A percentile compares a stretch with the other conserved stretches of the same genome.
These are phyloP conservation scores for Phytophthora sp. DNA, from an alignment of 352 stramenopile species.

Conservation along the genomic window DNA sequence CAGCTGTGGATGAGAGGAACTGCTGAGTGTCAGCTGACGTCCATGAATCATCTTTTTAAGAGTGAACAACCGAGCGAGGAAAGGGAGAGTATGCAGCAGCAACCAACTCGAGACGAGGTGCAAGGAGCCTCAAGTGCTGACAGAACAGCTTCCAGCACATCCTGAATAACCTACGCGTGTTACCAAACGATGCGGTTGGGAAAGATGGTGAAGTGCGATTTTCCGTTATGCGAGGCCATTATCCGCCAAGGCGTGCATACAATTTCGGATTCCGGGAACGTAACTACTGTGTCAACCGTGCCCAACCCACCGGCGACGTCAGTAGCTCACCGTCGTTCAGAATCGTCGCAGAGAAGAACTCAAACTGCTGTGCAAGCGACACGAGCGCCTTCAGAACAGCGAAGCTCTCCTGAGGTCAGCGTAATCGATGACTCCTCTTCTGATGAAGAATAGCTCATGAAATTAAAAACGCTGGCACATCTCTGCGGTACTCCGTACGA, in stretches of 20 bases:
- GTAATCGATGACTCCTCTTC: conserved; percentile 33
- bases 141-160: conserved; percentile 42
- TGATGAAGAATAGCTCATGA: too few species aligned
- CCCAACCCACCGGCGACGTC: not conserved
- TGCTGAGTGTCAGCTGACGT: conserved; percentile 68
- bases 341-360: not conserved
- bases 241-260: conserved; percentile 39
- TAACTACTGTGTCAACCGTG: conserved; percentile 17
- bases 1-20: conserved; percentile 85
- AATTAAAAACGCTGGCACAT: too few species aligned
- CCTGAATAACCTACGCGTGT: conserved; percentile 41
- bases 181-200: conserved; percentile 30
- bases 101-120: conserved; percentile 23
- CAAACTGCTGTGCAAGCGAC: not conserved
- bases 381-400: not conserved
- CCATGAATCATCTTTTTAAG: conserved; percentile 18
- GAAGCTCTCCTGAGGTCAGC: conserved; percentile 19
- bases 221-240: conserved; percentile 21
- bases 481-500: too few species aligned
- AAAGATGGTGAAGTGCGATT: conserved; percentile 45
- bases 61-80: not conserved
- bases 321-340: not conserved
- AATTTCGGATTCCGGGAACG: conserved; percentile 18
- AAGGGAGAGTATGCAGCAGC: conserved; percentile 6
- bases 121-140: conserved; percentile 24